Evolutionary conservation across 108 stramenopile genomes (phyloP).

Genomic region (Cylindrotheca closterium): DNA sequence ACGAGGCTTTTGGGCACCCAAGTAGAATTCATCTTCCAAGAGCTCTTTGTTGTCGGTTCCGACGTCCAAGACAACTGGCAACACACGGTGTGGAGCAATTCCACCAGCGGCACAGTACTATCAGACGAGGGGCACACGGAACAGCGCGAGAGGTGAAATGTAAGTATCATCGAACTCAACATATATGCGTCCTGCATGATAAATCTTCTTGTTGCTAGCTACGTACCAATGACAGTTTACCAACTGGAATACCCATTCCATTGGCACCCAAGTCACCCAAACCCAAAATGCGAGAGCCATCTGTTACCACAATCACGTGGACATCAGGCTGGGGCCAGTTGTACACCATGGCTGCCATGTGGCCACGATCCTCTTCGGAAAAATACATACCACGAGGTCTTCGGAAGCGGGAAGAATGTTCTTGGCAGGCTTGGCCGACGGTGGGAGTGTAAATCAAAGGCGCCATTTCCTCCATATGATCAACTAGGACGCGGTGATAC

Average conservation of each 20-base stretch:
- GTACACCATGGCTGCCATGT: slow-evolving; percentile 93
- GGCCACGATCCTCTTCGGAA: slow-evolving; percentile 83
- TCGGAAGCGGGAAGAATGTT: slow-evolving; percentile 72
- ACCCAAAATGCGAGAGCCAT: slow-evolving; percentile 94
- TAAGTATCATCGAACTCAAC: no score
- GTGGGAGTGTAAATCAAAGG: slow-evolving; percentile 99
- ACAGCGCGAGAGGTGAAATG: not conserved
- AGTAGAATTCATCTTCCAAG: slow-evolving; percentile 88
- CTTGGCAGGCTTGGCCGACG: slow-evolving; percentile 96
- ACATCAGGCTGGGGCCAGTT: slow-evolving; percentile 97
- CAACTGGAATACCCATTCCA: slow-evolving; percentile 95
- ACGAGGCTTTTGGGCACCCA: slow-evolving; percentile 85
- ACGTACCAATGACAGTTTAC: slow-evolving; percentile 68
- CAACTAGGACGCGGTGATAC: slow-evolving; percentile 92
- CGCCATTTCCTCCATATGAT: slow-evolving; percentile 95
- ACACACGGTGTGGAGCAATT: slow-evolving; percentile 93
- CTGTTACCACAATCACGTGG: slow-evolving; percentile 96
- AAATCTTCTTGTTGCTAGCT: no score
- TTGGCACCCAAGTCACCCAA: slow-evolving; percentile 96
- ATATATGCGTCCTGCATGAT: no score
- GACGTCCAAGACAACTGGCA: slow-evolving; percentile 95
- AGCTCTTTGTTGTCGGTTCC: slow-evolving; percentile 97
- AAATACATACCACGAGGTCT: slow-evolving; percentile 97
- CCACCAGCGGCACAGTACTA: slow-evolving; percentile 97
- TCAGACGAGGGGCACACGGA: not conserved